Conservation (phyloP, 192 early-diverging fungal genomes). For the Coemansia sp. region DNA sequence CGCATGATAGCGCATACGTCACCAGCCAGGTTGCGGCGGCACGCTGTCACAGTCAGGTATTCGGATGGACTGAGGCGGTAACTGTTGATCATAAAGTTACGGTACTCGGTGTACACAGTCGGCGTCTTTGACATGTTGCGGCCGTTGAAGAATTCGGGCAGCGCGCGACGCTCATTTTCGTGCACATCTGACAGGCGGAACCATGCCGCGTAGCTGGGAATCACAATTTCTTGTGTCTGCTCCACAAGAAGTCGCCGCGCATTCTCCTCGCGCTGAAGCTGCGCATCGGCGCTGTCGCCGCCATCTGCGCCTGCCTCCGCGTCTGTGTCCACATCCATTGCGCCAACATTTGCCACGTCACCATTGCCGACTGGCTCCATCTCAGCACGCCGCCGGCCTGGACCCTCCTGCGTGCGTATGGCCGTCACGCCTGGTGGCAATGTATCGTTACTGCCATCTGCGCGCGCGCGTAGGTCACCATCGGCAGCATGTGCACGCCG, state of each 20-base stretch:
- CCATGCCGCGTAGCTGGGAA: conserved; percentile 94
- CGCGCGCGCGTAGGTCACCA: conserved; percentile 36
- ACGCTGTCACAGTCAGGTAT: conserved; percentile 98
- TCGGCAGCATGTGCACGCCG: conserved; percentile 36
- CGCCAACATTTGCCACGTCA: conserved; percentile 33
- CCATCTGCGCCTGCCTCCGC: conserved; percentile 32
- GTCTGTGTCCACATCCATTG: conserved; percentile 31
- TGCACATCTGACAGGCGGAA: conserved; percentile 79
- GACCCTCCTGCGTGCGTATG: conserved; percentile 19
- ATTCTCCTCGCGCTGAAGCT: conserved; percentile 61
- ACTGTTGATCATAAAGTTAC: conserved; percentile 98
- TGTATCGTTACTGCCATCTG: conserved; percentile 27
- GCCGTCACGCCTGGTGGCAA: conserved; percentile 22
- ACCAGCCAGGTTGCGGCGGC: conserved; percentile 92
- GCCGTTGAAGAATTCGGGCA: conserved; percentile 96
- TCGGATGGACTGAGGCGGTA: conserved; percentile 94
- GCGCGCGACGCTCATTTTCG: conserved; percentile 80
- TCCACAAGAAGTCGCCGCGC: conserved; percentile 65
- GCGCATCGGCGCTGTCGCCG: conserved; percentile 25
- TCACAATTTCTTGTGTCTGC: conserved; percentile 70
- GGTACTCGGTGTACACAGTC: conserved; percentile 87
- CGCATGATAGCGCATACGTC: conserved; percentile 99
- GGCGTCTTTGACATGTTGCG: conserved; percentile 94
- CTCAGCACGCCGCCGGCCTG: conserved; percentile 32
- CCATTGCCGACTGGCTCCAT: conserved; percentile 41